Base-by-base conservation (phyloP, 2,329 filamentous ascomycete genomes). In the Beauveria medogensis region DNA sequence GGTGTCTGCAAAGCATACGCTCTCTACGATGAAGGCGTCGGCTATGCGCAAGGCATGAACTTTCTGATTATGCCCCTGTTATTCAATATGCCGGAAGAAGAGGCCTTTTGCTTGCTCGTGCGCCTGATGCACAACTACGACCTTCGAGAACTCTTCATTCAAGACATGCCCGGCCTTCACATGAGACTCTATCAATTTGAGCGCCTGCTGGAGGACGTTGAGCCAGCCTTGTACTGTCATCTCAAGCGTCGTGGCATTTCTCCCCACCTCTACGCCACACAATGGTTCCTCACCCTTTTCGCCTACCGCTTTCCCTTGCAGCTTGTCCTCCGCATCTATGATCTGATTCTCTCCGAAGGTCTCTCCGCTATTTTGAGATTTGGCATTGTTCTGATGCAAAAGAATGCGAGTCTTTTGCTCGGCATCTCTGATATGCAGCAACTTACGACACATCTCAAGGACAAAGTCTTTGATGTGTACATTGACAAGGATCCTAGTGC, bases 241-340 rank as follows among this genome's bases (percentile, higher is more conserved):
- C 84, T 99, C 60, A 90, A 90, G 69, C 87, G 94, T 62, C 86
- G 90, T 60, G 88, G 91, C 65, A 94, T 99, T 59, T 89, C 89
- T 9, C 89, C 94, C 1, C 91, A 96, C 70, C 81, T 99, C 9
- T 99, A 99, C 71, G 94, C 94, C 50, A 99, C 94, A 0, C 94
- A 99, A 73, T 99, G 94, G 94, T 99, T 99, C 75, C 82, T 99
- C 55, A 99, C 94, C 0, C 81, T 99, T n/a, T 99, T 99, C 71
- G 92, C 93, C 37, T 99, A 99, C 73, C 90, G 95, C 47, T 99
- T 99, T 73, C 94, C 94, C 9, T 81, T 99, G 8, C 94, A 99
- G 71, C 85, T 99, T 10, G 94, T 99, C 7, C 86, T 99, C 62
- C 90, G 94, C 37, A 95, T 99, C 55, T 99, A 97, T 74, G 94